Percentiles rank a stretch among this genome's conserved stretches.
phyloP scores from a whole-genome alignment of 2,329 filamentous ascomycete species.

The Pseudonectria buxi region DNA sequence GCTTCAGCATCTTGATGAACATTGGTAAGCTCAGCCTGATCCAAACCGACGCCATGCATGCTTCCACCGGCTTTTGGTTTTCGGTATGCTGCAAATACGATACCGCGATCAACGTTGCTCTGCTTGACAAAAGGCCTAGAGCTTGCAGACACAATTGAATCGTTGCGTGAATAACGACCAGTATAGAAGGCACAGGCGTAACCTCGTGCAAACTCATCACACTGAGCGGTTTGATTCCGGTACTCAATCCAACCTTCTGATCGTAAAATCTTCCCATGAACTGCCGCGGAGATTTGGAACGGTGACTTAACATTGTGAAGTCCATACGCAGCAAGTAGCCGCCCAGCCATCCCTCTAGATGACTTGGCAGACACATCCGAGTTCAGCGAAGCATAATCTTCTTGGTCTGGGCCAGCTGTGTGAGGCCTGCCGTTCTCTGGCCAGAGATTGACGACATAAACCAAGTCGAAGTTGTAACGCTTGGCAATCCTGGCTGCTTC shows the following conservation, averaged over 20 bases:
- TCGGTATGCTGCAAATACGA: conserved; percentile 51
- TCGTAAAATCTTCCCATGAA: conserved; percentile 45
- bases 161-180: conserved; percentile 27
- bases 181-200: conserved; percentile 49
- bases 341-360: conserved; percentile 34
- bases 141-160: conserved; percentile 18
- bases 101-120: conserved; percentile 38
- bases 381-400: conserved; percentile 5
- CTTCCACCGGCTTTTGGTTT: conserved; percentile 35
- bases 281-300: conserved; percentile 43
- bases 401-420: conserved; percentile 5
- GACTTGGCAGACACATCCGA: conserved; percentile 6
- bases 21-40: conserved; percentile 36
- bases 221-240: conserved; percentile 33
- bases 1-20: conserved; percentile 45
- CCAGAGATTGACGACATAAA: conserved; percentile 55
- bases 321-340: conserved; percentile 49
- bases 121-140: conserved; percentile 18
- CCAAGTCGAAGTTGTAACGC: conserved; percentile 50
- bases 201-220: conserved; percentile 42
- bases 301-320: conserved; percentile 44
- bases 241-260: conserved; percentile 48
- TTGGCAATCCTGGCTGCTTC: conserved; percentile 49
- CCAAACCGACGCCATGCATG: conserved; percentile 28
- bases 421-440: conserved; percentile 26